Base-by-base conservation (phyloP, 148 eudicot species). In the Drosera capensis region DNA sequence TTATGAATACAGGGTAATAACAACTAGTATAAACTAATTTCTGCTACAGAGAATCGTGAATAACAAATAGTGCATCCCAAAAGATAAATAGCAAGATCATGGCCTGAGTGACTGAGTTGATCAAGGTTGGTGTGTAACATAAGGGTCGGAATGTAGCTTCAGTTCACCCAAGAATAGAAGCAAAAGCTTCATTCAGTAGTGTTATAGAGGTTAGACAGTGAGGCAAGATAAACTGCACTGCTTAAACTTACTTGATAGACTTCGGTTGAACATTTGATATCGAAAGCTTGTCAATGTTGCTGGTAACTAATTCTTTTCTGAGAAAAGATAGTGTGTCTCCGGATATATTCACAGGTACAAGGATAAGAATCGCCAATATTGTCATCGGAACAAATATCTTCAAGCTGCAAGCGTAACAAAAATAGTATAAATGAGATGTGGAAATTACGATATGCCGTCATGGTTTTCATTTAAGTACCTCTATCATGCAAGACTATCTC, bases 281-380 rank as follows among this genome's bases (percentile, higher is more conserved):
- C 0, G 97, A 90, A 57, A 90, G 97, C 70, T 80, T 90, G 63
- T 90, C 95, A 37, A 90, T 84, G 45, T 84, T 51, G 54, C 76
- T 90, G 44, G 71, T 65, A 22, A 90, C 95, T 71, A 90, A 70
- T 26, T 90, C 87, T 46, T 64, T 79, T 31, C 69, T 67, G 9
- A 90, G 72, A 49, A 75, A 84, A 70, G 42, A 71, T 52, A 90
- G 61, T 34, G 77, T 80, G 25, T 85, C 93, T 17, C 75, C 93
- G 22, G 82, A 75, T 24, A 72, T 59, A 65, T 90, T 90, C 59
- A 80, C 79, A 24, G 97, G 97, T 51, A 90, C 53, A n/a, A 90
- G 93, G 40, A 84, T 59, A 40, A 90, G 30, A 52, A 90, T 78
- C 35, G 97, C 87, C 45, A 62, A 61, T 48, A 71, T 18, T 62